Evolutionary conservation across 2,329 filamentous ascomycete genomes (phyloP).

Genomic region (Colletotrichum tanaceti): DNA sequence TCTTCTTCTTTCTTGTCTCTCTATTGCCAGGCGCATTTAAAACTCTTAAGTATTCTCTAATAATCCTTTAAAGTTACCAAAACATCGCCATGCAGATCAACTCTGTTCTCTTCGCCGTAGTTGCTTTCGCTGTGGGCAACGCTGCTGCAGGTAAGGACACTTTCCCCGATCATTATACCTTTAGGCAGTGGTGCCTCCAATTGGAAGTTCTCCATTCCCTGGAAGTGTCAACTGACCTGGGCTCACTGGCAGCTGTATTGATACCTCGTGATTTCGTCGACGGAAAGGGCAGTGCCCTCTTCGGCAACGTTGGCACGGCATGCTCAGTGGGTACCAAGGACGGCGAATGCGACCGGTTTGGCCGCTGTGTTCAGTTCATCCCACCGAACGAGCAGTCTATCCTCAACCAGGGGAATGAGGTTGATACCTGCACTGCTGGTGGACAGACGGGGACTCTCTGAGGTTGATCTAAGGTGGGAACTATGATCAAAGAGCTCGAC

Average conservation of each 20-base stretch:
- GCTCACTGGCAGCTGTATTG: constrained; percentile 6
- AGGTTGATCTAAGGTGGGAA: background rate
- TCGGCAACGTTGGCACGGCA: constrained; percentile 25
- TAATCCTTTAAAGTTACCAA: background rate
- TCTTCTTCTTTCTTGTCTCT: background rate
- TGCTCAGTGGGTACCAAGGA: constrained; percentile 30
- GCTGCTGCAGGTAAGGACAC: constrained; percentile 14
- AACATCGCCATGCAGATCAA: constrained; percentile 26
- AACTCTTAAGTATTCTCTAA: background rate
- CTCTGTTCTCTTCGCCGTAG: constrained; percentile 14
- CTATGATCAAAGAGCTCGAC: too few species aligned
- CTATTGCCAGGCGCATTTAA: constrained; percentile 18
- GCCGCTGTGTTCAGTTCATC: constrained; percentile 25
- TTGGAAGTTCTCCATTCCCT: background rate
- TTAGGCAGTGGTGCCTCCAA: background rate
- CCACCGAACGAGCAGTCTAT: constrained; percentile 29
- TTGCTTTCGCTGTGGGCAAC: constrained; percentile 21
- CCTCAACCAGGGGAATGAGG: constrained; percentile 26
- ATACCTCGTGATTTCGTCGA: constrained; percentile 22
- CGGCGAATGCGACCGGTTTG: constrained; percentile 34
- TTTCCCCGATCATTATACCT: background rate
- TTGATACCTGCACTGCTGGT: constrained; percentile 29
- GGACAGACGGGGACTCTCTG: constrained; percentile 32
- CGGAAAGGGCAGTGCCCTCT: constrained; percentile 31
- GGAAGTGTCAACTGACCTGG: background rate